Base-by-base conservation (phyloP, 2,329 filamentous ascomycete species). In the Pestalotiopsis sp. region DNA sequence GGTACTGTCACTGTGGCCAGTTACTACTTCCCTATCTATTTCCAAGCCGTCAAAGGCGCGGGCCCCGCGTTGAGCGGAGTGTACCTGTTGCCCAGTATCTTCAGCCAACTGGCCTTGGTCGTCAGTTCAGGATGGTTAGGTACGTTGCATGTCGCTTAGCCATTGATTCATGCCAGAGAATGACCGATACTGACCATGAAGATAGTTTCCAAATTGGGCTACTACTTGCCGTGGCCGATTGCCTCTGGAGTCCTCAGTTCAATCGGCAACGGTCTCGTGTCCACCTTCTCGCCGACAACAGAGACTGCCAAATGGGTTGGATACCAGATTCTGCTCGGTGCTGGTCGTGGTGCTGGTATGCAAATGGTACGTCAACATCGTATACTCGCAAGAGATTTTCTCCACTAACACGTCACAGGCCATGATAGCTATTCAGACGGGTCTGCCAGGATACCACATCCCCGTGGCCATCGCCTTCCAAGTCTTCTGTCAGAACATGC, bases 61-160 rank as follows among this genome's bases (percentile, higher is more conserved):
- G 72, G 71, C 1, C 74, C 77, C 3, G 73, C 75, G 1, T 49
- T 78, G 67, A 80, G 78, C 31, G 78, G 77, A 36, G 74, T 80
- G 3, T 77, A 78, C 66, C 71, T 79, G 71, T 68, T 80, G 62
- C 77, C 77, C 1, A 74, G 73, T 39, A 76, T 75, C 52, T 27
- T 73, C 31, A 74, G 75, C 77, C 72, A 76, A 17, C 52, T 92
- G n/a, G 85, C 89, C 0, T 90, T 91, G 57, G 84, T 89, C 0
- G 88, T 92, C 60, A 81, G 88, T 12, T 74, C 74, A 0, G 76
- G 77, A 23, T 77, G 64, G 67, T 76, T 77, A 56, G 64, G 70
- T 70, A 52, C 36, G 58, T 31, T 20, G 49, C 59, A 17, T n/a
- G 39, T 63, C 23, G 3, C 38, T 41, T 1, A 38, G 14, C 56